Percentiles rank a stretch among this genome's conserved stretches.
Evolutionary conservation across 768 basidiomycete species (phyloP).

Genomic region (Fomitopsis serialis): DNA sequence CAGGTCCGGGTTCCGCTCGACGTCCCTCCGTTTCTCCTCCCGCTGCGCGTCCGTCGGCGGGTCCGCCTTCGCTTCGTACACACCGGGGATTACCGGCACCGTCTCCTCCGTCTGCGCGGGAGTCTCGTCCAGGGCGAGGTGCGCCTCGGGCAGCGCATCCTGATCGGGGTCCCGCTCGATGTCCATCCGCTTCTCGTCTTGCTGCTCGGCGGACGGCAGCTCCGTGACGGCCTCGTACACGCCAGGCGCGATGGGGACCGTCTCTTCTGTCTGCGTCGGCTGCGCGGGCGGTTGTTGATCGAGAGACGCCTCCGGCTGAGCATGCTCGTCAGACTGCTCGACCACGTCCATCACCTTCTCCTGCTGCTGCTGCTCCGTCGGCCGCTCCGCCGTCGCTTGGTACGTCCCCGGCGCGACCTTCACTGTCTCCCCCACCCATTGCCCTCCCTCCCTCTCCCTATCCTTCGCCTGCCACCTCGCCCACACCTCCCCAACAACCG

Average conservation of each 20-base stretch:
- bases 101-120: too few species aligned
- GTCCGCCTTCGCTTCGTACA: too few species aligned
- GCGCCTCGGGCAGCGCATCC: background rate
- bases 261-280: background rate
- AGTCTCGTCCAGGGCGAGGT: too few species aligned
- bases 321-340: background rate
- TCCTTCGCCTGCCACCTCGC: conserved; percentile 11
- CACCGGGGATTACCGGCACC: too few species aligned
- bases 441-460: background rate
- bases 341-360: background rate
- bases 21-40: too few species aligned
- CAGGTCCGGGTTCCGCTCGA: too few species aligned
- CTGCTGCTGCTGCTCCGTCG: background rate
- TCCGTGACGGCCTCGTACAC: background rate
- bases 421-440: background rate
- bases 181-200: background rate
- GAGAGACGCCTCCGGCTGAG: background rate
- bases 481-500: conserved; percentile 18
- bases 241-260: background rate
- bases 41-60: too few species aligned
- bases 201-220: background rate
- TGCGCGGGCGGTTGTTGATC: background rate
- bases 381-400: background rate
- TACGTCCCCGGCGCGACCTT: background rate
- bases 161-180: background rate